These are phyloP conservation scores for Scleroderma citrinum DNA, from an alignment of 768 basidiomycete genomes.

Conservation along the genomic window DNA sequence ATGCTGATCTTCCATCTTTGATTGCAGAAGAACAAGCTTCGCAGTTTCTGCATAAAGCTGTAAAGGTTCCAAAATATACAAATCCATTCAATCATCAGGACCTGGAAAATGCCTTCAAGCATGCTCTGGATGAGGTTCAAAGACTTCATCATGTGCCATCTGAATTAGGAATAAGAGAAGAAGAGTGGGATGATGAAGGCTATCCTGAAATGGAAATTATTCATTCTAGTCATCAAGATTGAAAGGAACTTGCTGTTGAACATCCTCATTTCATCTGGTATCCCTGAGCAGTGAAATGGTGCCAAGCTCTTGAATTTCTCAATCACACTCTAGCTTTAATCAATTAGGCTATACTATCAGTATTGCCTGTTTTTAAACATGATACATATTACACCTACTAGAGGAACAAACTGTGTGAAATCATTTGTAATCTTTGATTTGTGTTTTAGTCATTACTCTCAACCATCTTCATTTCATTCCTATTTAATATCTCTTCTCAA, in stretches of 20 bases:
- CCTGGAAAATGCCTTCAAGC: neutral
- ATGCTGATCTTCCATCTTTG: conserved; percentile 1
- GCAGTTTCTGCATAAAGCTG: conserved; percentile 2
- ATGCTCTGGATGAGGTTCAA: neutral
- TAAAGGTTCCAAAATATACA: neutral
- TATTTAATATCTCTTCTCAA: too few relatives aligned
- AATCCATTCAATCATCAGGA: neutral
- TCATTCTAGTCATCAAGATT: neutral
- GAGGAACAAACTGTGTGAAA: neutral
- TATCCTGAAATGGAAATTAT: conserved; percentile 2
- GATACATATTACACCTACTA: neutral
- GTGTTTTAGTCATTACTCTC: neutral
- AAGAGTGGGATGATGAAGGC: conserved; percentile 2
- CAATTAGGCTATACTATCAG: neutral
- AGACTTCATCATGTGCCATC: neutral
- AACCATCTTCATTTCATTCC: neutral
- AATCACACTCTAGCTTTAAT: neutral
- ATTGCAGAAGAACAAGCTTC: conserved; percentile 1
- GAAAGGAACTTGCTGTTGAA: neutral
- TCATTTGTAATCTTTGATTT: neutral
- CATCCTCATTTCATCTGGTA: conserved; percentile 1
- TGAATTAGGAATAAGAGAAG: neutral
- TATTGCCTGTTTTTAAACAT: neutral
- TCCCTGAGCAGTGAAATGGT: neutral
- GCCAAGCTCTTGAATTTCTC: neutral